Evolutionary conservation across 2,329 filamentous ascomycete genomes (phyloP), one percentile per base, ranked within the genome.

Genomic region (Talaromyces piceae): DNA sequence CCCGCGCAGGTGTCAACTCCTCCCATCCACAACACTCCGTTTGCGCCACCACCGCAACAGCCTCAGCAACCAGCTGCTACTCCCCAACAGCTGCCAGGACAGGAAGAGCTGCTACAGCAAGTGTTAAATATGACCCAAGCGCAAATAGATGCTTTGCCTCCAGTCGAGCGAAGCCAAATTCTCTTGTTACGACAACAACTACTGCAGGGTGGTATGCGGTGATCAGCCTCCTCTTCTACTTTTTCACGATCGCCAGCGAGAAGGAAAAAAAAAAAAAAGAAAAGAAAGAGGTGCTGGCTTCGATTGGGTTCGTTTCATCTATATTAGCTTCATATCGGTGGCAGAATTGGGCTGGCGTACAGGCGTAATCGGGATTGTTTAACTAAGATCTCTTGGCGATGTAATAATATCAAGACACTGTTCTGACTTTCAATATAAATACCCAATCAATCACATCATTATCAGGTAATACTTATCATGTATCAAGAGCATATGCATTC

Each of bases 71-170:
- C 39, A 18, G 39, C 39, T 18, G 26, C 39, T 18, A 20, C 39
- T 28, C 74, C 73, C 27, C 69, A 67, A 26, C 72, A 66, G 11
- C 70, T 76, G 12, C 75, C 78, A 39, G 81, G 86, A 53, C 81
- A 87, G 39, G 83, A 88, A 45, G 82, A 84, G 41, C 77, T 95
- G 49, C 83, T 95, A 66, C 81, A 86, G 56, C 87, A 90, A 60
- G 86, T 96, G 45, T 77, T 96, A 73, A 81, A 79, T 49, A 82
- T 96, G 73, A 81, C 89, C 2, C 86, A 88, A 61, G 79, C 87
- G 53, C 82, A 88, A 51, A 90, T 97, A 59, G 86, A 91, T 64
- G 80, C 82, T 62, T 73, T 96, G 45, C 83, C 86, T 5, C 86
- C 88, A 31, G 79, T 81, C 18, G 85, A 93, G 62, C 78, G 86